Base-by-base conservation (phyloP, 805 yeast species). In the Saccharomycopsis babjevae region DNA sequence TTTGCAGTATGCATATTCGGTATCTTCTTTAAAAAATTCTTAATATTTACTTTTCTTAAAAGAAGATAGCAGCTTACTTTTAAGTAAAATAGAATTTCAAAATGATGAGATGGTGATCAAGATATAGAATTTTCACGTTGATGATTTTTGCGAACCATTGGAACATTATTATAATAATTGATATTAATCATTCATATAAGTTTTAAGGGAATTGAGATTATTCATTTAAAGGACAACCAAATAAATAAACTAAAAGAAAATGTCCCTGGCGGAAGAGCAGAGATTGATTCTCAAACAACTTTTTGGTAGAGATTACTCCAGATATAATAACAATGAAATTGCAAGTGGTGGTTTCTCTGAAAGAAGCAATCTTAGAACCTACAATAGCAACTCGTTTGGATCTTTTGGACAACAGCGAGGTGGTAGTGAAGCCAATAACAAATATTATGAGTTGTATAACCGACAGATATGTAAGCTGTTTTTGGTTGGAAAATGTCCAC, bases 401-500 rank as follows among this genome's bases (percentile, higher is more conserved):
- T 46, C 52, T 13, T 46, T 46, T 46, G 52, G 52, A 11, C 52
- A 46, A 28, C 52, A 46, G 32, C 18, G 39, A 58, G 50, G 28
- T 25, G 32, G 20, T 20, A n/a, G n/a, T 18, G 55, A 57, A 50
- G 42, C 36, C n/a, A 40, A 18, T 28, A 32, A 36, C 40, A 46
- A 46, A 46, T 46, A 46, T 25, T 46, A 46, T 18, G 52, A 46
- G 15, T 46, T 85, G 57, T 72, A 73, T 40, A 85, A 83, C 59
- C 78, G 83, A 15, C 76, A 82, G 54, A 84, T 90, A 6, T 92
- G 98, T 72, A 88, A 87, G 69, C 77, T 88, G 20, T 92, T 85
- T 69, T 71, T 92, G n/a, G 89, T 89, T 16, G 97, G 94, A 0
- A 80, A 82, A 8, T 92, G 98, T 67, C 93, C 96, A 0, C 85